Percentiles rank a stretch among this genome's conserved stretches.
These are phyloP conservation scores for Hanseniaspora valbyensis DNA, from an alignment of 805 yeast species.

Conservation along the genomic window DNA sequence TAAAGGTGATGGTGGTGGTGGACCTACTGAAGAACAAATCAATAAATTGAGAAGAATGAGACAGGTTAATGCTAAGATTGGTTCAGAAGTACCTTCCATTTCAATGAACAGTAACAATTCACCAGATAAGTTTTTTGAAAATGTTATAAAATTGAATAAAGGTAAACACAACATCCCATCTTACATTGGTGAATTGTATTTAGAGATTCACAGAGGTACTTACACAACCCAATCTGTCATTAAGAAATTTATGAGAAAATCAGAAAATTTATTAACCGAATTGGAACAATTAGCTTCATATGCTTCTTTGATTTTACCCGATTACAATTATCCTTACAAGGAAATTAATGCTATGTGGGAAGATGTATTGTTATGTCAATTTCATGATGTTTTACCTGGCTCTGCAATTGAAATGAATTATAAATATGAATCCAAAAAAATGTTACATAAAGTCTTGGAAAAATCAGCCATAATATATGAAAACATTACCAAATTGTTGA, in stretches of 20 bases:
- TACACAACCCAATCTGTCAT: constrained; percentile 88
- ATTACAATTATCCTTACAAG: constrained; percentile 60
- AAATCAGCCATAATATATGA: constrained; percentile 43
- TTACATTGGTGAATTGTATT: constrained; percentile 88
- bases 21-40: constrained; percentile 87
- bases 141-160: constrained; percentile 49
- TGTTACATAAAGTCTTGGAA: constrained; percentile 48
- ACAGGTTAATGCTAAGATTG: constrained; percentile 72
- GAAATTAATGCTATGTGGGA: constrained; percentile 73
- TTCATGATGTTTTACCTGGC: constrained; percentile 97
- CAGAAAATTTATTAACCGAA: constrained; percentile 72
- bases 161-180: constrained; percentile 61
- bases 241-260: constrained; percentile 64
- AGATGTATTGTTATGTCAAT: constrained; percentile 77
- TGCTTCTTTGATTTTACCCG: constrained; percentile 42
- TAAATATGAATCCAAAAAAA: constrained; percentile 73
- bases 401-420: constrained; percentile 91
- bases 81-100: constrained; percentile 59
- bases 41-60: constrained; percentile 87
- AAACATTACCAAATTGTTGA: constrained; percentile 40
- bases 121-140: constrained; percentile 70
- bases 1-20: constrained; percentile 98
- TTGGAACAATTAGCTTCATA: constrained; percentile 73
- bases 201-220: constrained; percentile 94
- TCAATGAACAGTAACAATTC: constrained; percentile 46